These are phyloP conservation scores for Delitschia confertaspora DNA, from an alignment of 495 filamentous ascomycete species.

Conservation along the genomic window DNA sequence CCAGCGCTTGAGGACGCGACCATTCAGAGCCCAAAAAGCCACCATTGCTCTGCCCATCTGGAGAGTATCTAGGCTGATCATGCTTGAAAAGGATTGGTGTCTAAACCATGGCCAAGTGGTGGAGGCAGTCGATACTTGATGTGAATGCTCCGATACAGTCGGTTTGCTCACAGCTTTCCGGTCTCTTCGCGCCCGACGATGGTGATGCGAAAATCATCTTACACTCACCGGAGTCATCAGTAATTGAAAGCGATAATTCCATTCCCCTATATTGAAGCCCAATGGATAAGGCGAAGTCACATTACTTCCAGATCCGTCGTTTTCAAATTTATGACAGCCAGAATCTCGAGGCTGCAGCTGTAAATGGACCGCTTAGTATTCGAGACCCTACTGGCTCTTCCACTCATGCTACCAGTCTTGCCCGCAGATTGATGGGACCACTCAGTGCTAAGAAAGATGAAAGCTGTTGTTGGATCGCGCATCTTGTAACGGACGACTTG, in stretches of 20 bases:
- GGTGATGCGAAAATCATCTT: slow-evolving; percentile 1
- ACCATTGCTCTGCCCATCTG: slow-evolving; percentile 8
- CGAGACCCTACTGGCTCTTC: no score
- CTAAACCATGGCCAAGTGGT: slow-evolving; percentile 6
- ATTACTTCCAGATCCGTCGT: neutral
- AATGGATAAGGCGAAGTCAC: slow-evolving; percentile 12
- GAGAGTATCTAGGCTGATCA: slow-evolving; percentile 14
- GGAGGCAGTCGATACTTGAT: slow-evolving; percentile 2
- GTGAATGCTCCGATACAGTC: slow-evolving; percentile 10
- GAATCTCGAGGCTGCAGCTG: slow-evolving; percentile 20
- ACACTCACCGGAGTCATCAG: slow-evolving; percentile 11
- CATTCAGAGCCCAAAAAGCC: slow-evolving; percentile 9
- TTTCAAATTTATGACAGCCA: slow-evolving; percentile 6
- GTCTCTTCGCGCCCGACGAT: slow-evolving; percentile 6
- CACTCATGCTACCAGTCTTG: no score
- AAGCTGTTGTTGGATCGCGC: no score
- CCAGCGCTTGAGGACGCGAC: slow-evolving; percentile 5
- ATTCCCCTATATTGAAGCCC: slow-evolving; percentile 22
- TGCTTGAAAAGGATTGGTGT: slow-evolving; percentile 1
- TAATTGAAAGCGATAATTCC: slow-evolving; percentile 7
- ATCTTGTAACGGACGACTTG: neutral
- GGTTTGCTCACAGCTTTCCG: slow-evolving; percentile 4
- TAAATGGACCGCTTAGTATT: slow-evolving; percentile 19
- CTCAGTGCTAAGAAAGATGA: no score
- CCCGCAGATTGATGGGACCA: no score